Percentiles rank a stretch among this genome's conserved stretches.
phyloP scores from a whole-genome alignment of 352 stramenopile species.

The Pythium periplocum region DNA sequence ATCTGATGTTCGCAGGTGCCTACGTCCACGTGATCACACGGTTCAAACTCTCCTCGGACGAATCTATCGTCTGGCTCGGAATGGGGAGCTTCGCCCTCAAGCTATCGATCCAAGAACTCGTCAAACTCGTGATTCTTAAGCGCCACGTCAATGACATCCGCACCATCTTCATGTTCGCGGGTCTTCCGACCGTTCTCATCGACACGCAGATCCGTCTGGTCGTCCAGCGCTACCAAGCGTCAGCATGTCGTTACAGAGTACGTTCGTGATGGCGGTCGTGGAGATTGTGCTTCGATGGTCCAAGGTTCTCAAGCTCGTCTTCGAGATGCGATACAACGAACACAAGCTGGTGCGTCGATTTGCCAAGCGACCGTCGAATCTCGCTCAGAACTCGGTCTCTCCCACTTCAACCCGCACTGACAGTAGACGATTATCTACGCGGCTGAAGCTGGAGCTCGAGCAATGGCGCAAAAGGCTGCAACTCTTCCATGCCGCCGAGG shows the following conservation, averaged over 20 bases:
- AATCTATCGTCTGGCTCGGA: no score
- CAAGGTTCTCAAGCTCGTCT: no score
- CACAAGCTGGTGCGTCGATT: background rate
- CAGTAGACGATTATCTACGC: no score
- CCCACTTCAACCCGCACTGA: background rate
- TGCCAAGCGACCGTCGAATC: background rate
- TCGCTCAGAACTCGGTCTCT: background rate
- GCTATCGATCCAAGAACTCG: no score
- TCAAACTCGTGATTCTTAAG: constrained; percentile 27
- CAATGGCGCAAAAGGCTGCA: background rate
- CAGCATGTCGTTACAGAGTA: background rate
- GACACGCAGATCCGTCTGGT: constrained; percentile 23
- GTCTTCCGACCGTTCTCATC: constrained; percentile 24
- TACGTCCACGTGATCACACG: no score
- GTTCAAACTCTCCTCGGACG: no score
- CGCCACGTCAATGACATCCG: constrained; percentile 23
- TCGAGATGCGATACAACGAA: no score
- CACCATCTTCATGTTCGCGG: constrained; percentile 26
- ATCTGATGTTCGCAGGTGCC: no score
- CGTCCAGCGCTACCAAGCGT: constrained; percentile 12
- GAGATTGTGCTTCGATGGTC: no score
- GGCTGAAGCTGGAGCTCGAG: no score
- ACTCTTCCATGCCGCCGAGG: constrained; percentile 1
- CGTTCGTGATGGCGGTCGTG: no score
- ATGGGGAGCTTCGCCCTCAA: no score